Evolutionary conservation across 2,329 filamentous ascomycete genomes (phyloP).

Genomic region (Diaporthe sp.): DNA sequence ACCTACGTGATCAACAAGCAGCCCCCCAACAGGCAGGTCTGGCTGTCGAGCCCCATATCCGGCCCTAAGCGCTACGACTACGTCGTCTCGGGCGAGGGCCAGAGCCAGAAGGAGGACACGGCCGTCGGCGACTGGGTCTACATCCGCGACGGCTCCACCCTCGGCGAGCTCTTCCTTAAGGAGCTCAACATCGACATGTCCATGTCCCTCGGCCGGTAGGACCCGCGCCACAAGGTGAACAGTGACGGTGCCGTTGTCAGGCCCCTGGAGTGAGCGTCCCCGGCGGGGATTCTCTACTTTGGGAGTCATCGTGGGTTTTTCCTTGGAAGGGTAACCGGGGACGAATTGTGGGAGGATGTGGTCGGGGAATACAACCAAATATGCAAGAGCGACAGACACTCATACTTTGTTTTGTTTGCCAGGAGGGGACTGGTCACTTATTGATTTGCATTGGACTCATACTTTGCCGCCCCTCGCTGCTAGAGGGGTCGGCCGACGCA

Average conservation of each 20-base stretch:
- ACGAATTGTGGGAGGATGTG: no score
- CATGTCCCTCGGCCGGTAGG: constrained; percentile 37
- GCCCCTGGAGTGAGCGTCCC: not conserved
- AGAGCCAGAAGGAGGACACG: constrained; percentile 83
- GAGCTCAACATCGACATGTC: constrained; percentile 78
- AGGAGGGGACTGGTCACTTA: not conserved
- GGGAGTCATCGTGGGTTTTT: no score
- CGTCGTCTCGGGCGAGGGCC: constrained; percentile 77
- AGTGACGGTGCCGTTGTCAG: not conserved
- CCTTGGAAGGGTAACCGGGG: no score
- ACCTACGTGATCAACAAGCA: constrained; percentile 99
- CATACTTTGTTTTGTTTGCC: not conserved
- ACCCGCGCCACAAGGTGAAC: not conserved
- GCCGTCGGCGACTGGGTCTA: constrained; percentile 87
- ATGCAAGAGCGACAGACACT: not conserved
- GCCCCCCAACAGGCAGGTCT: constrained; percentile 96
- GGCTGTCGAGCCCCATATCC: constrained; percentile 90
- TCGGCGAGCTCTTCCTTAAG: constrained; percentile 77
- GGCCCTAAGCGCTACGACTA: constrained; percentile 97
- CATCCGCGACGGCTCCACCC: constrained; percentile 79
- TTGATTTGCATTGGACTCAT: not conserved
- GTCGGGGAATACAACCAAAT: no score
- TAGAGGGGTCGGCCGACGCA: not conserved
- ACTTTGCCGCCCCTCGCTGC: not conserved
- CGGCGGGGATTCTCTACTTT: no score